These are phyloP conservation scores for Kodamaea restingae DNA, from an alignment of 805 yeast genomes.

Conservation along the genomic window DNA sequence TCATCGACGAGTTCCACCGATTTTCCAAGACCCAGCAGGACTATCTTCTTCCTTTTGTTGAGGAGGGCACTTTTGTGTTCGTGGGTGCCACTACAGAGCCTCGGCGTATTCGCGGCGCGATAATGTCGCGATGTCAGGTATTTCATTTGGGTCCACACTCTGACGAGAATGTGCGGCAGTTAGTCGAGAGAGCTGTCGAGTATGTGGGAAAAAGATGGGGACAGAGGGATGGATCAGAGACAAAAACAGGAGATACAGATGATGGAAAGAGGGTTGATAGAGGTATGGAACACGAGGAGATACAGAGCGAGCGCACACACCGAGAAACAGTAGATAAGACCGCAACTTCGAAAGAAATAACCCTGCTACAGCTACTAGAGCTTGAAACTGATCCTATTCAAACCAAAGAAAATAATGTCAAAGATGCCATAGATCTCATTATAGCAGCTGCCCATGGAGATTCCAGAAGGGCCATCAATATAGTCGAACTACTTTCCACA, in stretches of 20 bases:
- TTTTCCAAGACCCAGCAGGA: conserved; percentile 88
- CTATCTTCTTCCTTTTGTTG: conserved; percentile 76
- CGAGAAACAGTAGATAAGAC: too few species aligned
- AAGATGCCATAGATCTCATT: conserved; percentile 14
- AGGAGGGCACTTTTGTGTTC: conserved; percentile 72
- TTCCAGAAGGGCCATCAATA: conserved; percentile 30
- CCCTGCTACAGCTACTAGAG: too few species aligned
- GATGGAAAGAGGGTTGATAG: too few species aligned
- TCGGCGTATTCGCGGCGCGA: conserved; percentile 74
- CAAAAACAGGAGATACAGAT: too few species aligned
- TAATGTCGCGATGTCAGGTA: conserved; percentile 79
- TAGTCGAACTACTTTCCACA: conserved; percentile 23
- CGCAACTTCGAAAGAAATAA: too few species aligned
- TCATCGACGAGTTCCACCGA: conserved; percentile 91
- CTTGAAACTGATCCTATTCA: too few species aligned
- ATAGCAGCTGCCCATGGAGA: conserved; percentile 26
- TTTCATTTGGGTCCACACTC: conserved; percentile 60
- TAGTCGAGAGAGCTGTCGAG: conserved; percentile 56
- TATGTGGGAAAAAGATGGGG: too few species aligned
- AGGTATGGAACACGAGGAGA: too few species aligned
- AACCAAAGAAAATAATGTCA: too few species aligned
- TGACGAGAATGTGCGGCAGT: conserved; percentile 44
- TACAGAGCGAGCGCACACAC: too few species aligned
- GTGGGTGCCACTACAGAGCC: conserved; percentile 97
- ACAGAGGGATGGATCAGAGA: too few species aligned